phyloP scores from a whole-genome alignment of 805 yeast genomes.

The Candida stauntonica region DNA sequence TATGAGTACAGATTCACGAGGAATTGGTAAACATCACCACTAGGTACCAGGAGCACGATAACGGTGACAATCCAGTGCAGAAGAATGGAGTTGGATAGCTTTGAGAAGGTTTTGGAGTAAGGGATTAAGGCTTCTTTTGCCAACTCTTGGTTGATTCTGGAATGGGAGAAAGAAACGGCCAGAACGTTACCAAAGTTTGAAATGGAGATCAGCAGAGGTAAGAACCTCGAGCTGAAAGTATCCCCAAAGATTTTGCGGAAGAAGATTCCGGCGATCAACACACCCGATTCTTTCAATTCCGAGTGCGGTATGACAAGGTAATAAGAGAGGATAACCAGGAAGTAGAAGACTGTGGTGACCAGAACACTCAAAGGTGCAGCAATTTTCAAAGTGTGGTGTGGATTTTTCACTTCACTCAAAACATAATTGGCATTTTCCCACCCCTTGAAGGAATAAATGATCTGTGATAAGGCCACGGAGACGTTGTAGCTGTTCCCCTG shows the following conservation, averaged over 20 bases:
- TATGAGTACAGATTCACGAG: constrained; percentile 59
- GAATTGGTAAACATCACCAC: constrained; percentile 59
- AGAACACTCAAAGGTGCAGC: constrained; percentile 59
- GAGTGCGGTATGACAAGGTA: constrained; percentile 40
- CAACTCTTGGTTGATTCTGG: constrained; percentile 54
- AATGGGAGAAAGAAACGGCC: constrained; percentile 59
- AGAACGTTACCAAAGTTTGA: constrained; percentile 63
- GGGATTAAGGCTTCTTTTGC: constrained; percentile 50
- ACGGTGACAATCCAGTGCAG: constrained; percentile 57
- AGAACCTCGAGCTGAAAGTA: constrained; percentile 41
- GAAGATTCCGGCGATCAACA: constrained; percentile 58
- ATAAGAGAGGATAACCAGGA: constrained; percentile 54
- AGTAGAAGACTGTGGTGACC: constrained; percentile 48
- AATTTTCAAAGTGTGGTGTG: constrained; percentile 49
- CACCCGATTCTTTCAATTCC: constrained; percentile 51
- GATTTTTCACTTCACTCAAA: constrained; percentile 52
- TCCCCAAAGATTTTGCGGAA: constrained; percentile 56
- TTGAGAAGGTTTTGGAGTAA: constrained; percentile 41
- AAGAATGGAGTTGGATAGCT: constrained; percentile 40
- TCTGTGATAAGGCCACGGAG: constrained; percentile 53
- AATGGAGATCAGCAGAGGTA: constrained; percentile 55
- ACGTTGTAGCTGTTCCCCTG: constrained; percentile 43
- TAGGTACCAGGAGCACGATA: constrained; percentile 48
- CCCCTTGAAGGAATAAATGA: constrained; percentile 62
- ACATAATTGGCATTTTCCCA: constrained; percentile 71